Conservation (phyloP, 768 basidiomycete species). For the Amanita pallidorosea region DNA sequence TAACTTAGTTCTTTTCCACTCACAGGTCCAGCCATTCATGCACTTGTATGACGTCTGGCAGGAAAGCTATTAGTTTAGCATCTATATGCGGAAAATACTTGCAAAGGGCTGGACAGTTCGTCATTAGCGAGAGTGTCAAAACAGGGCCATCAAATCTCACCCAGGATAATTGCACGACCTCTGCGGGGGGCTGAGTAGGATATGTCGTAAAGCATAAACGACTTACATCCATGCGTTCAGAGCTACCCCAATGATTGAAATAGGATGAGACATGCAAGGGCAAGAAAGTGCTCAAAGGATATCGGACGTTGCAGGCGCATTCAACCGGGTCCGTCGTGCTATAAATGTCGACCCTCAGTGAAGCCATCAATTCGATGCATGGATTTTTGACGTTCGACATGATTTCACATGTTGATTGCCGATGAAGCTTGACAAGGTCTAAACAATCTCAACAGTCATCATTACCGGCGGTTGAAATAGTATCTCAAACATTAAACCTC, state of each 20-base stretch:
- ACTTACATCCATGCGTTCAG: background rate
- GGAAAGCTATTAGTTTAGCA: background rate
- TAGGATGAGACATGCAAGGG: background rate
- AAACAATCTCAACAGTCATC: too few species aligned
- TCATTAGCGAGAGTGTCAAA: background rate
- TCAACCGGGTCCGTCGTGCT: background rate
- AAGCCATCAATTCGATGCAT: background rate
- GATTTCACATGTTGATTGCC: background rate
- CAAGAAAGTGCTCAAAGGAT: background rate
- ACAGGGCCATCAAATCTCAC: background rate
- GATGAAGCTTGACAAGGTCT: too few species aligned
- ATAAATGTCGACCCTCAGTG: background rate
- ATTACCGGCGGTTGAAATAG: too few species aligned
- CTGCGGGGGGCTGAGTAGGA: background rate
- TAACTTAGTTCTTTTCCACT: background rate
- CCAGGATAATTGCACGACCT: background rate
- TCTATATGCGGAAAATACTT: background rate
- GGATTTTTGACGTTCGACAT: background rate
- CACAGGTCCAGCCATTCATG: conserved; percentile 17
- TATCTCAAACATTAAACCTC: background rate
- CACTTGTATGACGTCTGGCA: conserved; percentile 12
- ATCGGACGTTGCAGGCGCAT: background rate
- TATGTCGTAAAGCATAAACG: background rate
- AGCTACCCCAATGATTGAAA: background rate
- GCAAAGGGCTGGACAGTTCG: background rate